These are phyloP conservation scores for Neopestalotiopsis sp. DNA, from an alignment of 2,329 filamentous ascomycete genomes.

Conservation along the genomic window DNA sequence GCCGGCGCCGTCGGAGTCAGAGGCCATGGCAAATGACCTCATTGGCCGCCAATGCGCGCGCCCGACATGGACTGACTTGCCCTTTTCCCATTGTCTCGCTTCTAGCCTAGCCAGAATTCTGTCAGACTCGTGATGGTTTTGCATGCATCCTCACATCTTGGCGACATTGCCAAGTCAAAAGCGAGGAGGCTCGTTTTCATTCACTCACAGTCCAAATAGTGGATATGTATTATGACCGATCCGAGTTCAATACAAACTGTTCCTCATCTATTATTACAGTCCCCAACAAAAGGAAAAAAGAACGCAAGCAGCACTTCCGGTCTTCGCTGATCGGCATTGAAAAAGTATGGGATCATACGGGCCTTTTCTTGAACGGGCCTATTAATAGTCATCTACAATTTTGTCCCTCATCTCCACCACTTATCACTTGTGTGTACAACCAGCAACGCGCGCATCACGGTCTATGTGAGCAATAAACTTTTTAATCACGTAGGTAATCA, in stretches of 20 bases:
- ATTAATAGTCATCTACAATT: slow-evolving; percentile 4
- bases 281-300: background rate
- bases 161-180: background rate
- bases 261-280: background rate
- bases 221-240: background rate
- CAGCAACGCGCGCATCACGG: background rate
- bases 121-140: background rate
- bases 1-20: background rate
- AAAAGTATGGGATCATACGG: background rate
- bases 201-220: background rate
- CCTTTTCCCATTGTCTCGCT: background rate
- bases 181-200: background rate
- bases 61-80: background rate
- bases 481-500: background rate
- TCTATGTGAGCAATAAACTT: background rate
- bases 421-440: background rate
- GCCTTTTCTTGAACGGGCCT: background rate
- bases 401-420: background rate
- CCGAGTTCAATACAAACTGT: background rate
- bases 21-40: background rate
- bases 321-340: background rate
- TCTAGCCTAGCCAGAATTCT: background rate
- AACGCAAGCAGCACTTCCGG: background rate
- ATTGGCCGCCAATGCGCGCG: background rate
- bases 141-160: background rate